Percentiles rank a stretch among this genome's conserved stretches.
Evolutionary conservation across 192 early-diverging fungal species (phyloP).

Genomic region (Umbelopsis isabellina): DNA sequence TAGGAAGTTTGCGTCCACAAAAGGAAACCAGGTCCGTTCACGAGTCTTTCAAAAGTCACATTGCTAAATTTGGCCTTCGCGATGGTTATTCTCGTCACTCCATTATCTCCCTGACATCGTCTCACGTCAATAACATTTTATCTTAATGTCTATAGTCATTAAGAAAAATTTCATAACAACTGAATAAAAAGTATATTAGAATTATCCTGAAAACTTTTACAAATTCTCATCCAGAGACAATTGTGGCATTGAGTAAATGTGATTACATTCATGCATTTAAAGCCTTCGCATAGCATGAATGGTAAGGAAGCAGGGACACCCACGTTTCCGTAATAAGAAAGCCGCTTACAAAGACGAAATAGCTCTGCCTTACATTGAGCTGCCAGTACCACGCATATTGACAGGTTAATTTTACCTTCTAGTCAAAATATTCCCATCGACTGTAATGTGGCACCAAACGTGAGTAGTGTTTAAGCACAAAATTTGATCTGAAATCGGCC

Average conservation of each 20-base stretch:
- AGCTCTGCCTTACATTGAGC: background rate
- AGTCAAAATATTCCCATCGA: conserved; percentile 14
- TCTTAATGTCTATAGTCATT: no score
- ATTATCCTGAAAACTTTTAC: no score
- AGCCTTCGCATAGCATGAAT: background rate
- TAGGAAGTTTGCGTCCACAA: background rate
- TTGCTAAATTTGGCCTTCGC: no score
- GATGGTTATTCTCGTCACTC: no score
- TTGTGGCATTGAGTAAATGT: no score
- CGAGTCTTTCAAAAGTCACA: background rate
- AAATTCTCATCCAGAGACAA: no score
- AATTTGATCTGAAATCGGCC: background rate
- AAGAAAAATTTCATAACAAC: no score
- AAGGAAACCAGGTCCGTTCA: background rate
- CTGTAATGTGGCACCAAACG: background rate
- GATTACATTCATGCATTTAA: no score
- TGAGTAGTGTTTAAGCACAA: background rate
- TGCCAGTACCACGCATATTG: background rate
- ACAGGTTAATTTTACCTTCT: background rate
- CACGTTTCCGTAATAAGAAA: background rate
- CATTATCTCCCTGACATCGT: no score
- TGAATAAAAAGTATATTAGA: no score
- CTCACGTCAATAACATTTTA: no score
- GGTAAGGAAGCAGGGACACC: background rate
- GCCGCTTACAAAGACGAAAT: conserved; percentile 10